Conservation (phyloP, 441 rosid species). For the Aleurites moluccanus region DNA sequence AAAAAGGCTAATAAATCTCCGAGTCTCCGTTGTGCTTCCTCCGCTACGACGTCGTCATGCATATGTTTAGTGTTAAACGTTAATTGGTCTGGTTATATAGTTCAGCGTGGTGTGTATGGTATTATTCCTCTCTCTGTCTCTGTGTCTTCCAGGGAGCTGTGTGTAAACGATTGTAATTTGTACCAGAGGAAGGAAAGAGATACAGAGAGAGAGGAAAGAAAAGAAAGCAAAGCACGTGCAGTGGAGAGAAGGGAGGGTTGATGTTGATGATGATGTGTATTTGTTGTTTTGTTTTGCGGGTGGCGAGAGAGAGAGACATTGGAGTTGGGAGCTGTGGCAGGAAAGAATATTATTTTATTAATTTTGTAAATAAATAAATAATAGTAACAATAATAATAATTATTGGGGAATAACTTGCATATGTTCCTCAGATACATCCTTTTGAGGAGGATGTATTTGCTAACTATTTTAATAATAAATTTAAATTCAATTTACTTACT, state of each 20-base stretch:
- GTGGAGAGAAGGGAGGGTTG: neutral
- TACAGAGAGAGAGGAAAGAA: neutral
- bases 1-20: slow-evolving; percentile 5
- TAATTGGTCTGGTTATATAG: neutral
- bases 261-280: neutral
- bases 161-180: neutral
- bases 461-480: too few relatives aligned
- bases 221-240: slow-evolving; percentile 27
- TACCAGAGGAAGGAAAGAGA: slow-evolving; percentile 5
- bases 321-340: neutral
- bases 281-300: neutral
- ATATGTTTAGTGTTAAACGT: neutral
- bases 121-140: neutral
- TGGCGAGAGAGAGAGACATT: neutral
- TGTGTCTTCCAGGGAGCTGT: too few relatives aligned
- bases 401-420: neutral
- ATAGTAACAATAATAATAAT: too few relatives aligned
- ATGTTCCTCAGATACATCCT: neutral
- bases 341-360: neutral
- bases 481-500: too few relatives aligned
- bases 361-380: too few relatives aligned
- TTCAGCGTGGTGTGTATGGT: neutral
- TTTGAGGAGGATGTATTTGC: too few relatives aligned
- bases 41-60: slow-evolving; percentile 25
- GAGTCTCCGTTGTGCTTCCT: neutral